Evolutionary conservation across 768 basidiomycete species (phyloP).

Genomic region (Imleria badia): DNA sequence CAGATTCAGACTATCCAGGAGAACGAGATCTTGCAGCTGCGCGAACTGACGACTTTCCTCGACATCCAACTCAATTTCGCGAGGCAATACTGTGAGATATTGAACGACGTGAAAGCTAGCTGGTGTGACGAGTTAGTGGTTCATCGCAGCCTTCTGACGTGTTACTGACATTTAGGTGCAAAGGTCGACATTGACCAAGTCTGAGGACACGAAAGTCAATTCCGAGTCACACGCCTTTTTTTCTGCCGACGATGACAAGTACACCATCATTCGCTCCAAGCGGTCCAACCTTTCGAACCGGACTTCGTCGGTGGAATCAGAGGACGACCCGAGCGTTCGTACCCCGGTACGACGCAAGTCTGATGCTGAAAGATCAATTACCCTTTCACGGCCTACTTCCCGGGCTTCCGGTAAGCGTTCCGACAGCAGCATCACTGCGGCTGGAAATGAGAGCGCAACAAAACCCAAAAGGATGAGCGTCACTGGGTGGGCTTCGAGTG

Average conservation of each 20-base stretch:
- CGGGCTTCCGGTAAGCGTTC: constrained; percentile 65
- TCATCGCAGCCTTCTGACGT: not conserved
- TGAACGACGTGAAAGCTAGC: constrained; percentile 63
- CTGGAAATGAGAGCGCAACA: constrained; percentile 34
- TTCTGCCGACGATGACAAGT: constrained; percentile 27
- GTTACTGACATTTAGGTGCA: constrained; percentile 8
- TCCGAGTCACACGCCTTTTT: constrained; percentile 18
- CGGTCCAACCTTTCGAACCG: constrained; percentile 28
- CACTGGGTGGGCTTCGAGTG: constrained; percentile 61
- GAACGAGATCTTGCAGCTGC: constrained; percentile 69
- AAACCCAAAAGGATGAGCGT: constrained; percentile 41
- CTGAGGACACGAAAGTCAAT: constrained; percentile 22
- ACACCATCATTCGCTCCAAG: constrained; percentile 34
- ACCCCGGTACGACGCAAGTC: constrained; percentile 40
- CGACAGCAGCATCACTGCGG: constrained; percentile 50
- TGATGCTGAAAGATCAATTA: constrained; percentile 40
- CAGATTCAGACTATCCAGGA: constrained; percentile 81
- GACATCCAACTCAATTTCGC: constrained; percentile 75
- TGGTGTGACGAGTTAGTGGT: constrained; percentile 66
- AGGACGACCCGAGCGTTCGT: constrained; percentile 29
- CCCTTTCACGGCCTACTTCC: constrained; percentile 57
- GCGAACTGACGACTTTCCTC: constrained; percentile 68
- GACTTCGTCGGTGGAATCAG: constrained; percentile 35
- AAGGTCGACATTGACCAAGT: constrained; percentile 33
- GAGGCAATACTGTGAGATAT: constrained; percentile 67